A percentile compares a stretch with the other conserved stretches of the same genome.
Conservation (phyloP, 805 yeast genomes). For the Spathaspora gorwiae region DNA sequence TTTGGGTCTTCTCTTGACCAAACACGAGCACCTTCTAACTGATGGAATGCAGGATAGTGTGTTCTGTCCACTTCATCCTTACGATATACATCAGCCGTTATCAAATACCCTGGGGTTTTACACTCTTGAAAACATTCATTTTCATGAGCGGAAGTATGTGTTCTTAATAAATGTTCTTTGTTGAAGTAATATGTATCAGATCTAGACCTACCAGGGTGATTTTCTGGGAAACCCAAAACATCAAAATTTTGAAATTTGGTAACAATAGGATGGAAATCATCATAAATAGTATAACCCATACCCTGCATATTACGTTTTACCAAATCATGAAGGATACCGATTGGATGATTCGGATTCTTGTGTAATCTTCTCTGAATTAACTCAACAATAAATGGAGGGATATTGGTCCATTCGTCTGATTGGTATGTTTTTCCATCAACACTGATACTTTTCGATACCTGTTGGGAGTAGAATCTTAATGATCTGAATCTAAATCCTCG, state of each 20-base stretch:
- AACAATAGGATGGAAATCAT: conserved; percentile 79
- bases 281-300: conserved; percentile 72
- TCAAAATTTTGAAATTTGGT: conserved; percentile 84
- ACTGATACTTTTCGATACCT: background rate
- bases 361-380: conserved; percentile 74
- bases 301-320: conserved; percentile 65
- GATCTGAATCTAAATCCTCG: background rate
- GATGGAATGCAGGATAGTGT: conserved; percentile 96
- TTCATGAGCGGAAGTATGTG: conserved; percentile 98
- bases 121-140: conserved; percentile 68
- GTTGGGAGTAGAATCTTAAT: conserved; percentile 1
- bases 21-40: conserved; percentile 91
- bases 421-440: conserved; percentile 50
- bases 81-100: conserved; percentile 93
- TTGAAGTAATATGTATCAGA: conserved; percentile 93
- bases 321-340: conserved; percentile 75
- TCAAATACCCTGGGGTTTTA: conserved; percentile 79
- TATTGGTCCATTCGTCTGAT: conserved; percentile 81
- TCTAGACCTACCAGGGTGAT: conserved; percentile 90
- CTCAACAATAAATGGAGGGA: conserved; percentile 66
- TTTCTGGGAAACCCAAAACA: conserved; percentile 81
- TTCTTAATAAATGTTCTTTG: conserved; percentile 65
- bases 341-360: conserved; percentile 72
- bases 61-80: conserved; percentile 94
- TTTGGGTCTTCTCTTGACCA: conserved; percentile 60